These are phyloP conservation scores for Cryptococcus sp. DNA, from an alignment of 1,284 basidiomycete genomes.

Conservation along the genomic window DNA sequence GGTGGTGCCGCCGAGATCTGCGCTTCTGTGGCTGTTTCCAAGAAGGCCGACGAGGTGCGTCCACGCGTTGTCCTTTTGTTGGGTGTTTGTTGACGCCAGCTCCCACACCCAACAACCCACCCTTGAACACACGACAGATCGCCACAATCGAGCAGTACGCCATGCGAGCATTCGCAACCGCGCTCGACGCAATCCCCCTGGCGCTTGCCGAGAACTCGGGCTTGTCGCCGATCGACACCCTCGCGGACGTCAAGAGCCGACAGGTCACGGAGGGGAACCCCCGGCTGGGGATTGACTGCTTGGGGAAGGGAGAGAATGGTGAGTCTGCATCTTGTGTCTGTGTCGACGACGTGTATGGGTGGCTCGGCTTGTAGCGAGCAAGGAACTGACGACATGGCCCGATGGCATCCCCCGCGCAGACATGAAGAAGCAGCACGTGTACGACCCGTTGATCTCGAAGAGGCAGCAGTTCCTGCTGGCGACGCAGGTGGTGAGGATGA, in stretches of 20 bases:
- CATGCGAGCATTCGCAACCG: conserved; percentile 95
- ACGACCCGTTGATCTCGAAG: conserved; percentile 95
- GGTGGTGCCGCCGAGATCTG: conserved; percentile 97
- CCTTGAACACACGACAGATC: conserved; percentile 56
- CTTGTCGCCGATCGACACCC: conserved; percentile 90
- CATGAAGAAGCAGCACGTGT: conserved; percentile 96
- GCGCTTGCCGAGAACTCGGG: conserved; percentile 98
- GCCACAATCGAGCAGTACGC: conserved; percentile 98
- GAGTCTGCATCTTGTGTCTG: conserved; percentile 31
- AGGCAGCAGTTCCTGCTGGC: conserved; percentile 94
- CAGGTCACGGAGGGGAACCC: conserved; percentile 87
- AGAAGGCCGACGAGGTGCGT: conserved; percentile 85
- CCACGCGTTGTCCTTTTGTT: no score
- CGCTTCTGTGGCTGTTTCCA: conserved; percentile 85
- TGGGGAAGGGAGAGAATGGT: conserved; percentile 81
- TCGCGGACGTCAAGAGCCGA: conserved; percentile 88
- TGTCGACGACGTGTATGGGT: background rate
- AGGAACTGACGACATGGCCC: background rate
- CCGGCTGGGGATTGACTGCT: conserved; percentile 88
- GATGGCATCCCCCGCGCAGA: conserved; percentile 55
- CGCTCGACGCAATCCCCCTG: conserved; percentile 87
- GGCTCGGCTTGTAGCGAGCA: no score
- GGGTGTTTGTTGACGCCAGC: no score
- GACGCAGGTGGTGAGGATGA: conserved; percentile 70
- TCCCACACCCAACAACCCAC: no score